phyloP scores from a whole-genome alignment of 257 asterid genomes.

The Cinchona pubescens region DNA sequence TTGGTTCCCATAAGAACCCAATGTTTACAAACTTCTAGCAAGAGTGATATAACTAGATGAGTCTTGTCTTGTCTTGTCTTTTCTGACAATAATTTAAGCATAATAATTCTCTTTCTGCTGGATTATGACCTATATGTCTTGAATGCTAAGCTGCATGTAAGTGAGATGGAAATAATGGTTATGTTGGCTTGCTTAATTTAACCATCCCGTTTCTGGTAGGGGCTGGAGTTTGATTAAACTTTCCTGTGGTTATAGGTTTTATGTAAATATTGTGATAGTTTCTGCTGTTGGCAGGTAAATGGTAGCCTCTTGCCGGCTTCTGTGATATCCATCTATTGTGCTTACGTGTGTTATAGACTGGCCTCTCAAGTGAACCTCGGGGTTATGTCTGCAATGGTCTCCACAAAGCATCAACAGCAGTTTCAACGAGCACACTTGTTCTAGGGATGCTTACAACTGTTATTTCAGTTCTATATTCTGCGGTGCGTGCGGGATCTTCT shows the following conservation, averaged over 20 bases:
- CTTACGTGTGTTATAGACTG: constrained; percentile 88
- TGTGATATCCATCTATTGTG: constrained; percentile 88
- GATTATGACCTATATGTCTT: neutral
- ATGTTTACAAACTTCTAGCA: neutral
- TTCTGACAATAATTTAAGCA: constrained; percentile 1
- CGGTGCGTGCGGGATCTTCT: constrained; percentile 95
- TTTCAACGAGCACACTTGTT: constrained; percentile 68
- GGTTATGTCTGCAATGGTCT: constrained; percentile 88
- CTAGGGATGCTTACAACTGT: constrained; percentile 95
- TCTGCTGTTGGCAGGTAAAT: constrained; percentile 57
- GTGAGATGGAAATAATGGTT: neutral
- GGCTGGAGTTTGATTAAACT: neutral
- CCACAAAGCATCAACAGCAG: constrained; percentile 69
- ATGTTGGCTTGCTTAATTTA: neutral
- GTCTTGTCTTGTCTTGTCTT: neutral
- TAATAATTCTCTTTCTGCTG: neutral
- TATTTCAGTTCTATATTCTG: constrained; percentile 81
- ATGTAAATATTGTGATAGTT: neutral
- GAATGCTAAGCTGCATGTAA: neutral
- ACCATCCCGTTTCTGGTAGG: neutral
- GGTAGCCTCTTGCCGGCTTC: constrained; percentile 98
- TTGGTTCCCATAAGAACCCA: neutral
- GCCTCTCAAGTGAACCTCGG: constrained; percentile 91
- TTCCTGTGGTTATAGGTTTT: neutral
- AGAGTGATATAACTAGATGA: neutral